A percentile compares a stretch with the other conserved stretches of the same genome.
Evolutionary conservation across 371 early-diverging fungal genomes (phyloP).

Genomic region (Lichtheimia hyalospora): DNA sequence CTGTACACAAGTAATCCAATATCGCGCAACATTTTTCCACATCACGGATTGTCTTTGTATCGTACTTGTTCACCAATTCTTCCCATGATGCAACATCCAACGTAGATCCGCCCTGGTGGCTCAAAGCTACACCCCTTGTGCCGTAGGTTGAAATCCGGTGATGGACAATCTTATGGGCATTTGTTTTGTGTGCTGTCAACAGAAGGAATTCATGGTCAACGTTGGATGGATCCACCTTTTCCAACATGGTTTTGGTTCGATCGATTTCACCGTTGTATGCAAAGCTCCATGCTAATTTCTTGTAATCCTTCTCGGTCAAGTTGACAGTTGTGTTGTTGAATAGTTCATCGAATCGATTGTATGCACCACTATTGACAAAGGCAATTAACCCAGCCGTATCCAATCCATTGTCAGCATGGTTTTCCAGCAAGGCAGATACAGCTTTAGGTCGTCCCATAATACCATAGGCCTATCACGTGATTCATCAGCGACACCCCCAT

Average conservation of each 20-base stretch:
- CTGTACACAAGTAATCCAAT: constrained; percentile 30
- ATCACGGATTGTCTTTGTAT: constrained; percentile 18
- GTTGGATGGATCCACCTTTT: not conserved
- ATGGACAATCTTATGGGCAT: too few relatives aligned
- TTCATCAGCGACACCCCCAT: not conserved
- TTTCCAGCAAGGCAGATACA: not conserved
- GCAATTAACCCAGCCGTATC: constrained; percentile 15
- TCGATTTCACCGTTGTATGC: not conserved
- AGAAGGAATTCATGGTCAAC: not conserved
- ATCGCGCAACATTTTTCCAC: constrained; percentile 32
- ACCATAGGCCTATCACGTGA: constrained; percentile 22
- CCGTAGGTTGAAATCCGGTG: too few relatives aligned
- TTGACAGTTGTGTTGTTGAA: not conserved
- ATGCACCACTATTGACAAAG: constrained; percentile 16
- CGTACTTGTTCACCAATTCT: not conserved
- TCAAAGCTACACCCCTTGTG: too few relatives aligned
- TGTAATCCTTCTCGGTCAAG: not conserved
- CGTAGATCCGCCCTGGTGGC: not conserved
- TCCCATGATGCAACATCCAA: constrained; percentile 21
- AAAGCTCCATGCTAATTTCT: constrained; percentile 6
- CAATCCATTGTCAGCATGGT: not conserved
- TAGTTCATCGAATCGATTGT: constrained; percentile 16
- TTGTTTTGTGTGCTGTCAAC: too few relatives aligned
- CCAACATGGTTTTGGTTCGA: not conserved
- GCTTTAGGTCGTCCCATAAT: constrained; percentile 20